These are phyloP conservation scores for Leccinum subtestaceum DNA, from an alignment of 768 basidiomycete species.

Conservation along the genomic window DNA sequence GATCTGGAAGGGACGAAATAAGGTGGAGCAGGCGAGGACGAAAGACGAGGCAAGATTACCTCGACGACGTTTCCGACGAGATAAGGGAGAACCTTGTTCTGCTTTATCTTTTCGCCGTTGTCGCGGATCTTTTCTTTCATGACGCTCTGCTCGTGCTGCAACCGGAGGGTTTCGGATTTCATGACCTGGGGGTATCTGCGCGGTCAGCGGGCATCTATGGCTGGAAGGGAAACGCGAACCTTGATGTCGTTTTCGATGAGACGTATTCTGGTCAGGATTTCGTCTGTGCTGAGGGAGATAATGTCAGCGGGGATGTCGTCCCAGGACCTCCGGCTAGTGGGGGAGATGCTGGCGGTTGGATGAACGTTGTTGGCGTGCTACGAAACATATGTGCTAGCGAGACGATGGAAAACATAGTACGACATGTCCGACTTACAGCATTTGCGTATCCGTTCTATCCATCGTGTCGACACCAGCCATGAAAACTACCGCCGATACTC, in stretches of 20 bases:
- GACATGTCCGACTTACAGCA: conserved; percentile 52
- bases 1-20: conserved; percentile 51
- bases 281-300: conserved; percentile 71
- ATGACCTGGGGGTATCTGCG: conserved; percentile 65
- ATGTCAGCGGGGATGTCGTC: conserved; percentile 92
- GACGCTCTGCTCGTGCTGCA: conserved; percentile 90
- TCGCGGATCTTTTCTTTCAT: conserved; percentile 99
- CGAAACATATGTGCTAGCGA: neutral
- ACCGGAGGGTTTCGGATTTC: conserved; percentile 87
- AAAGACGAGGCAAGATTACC: conserved; percentile 39
- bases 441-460: conserved; percentile 73
- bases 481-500: conserved; percentile 55
- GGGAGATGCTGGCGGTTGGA: conserved; percentile 45
- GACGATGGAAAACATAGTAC: neutral
- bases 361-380: conserved; percentile 67
- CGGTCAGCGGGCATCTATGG: neutral
- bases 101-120: conserved; percentile 97
- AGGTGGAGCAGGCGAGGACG: neutral
- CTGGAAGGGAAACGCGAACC: conserved; percentile 40
- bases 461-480: conserved; percentile 72
- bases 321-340: conserved; percentile 55
- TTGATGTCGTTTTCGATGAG: conserved; percentile 97
- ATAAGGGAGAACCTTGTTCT: conserved; percentile 98
- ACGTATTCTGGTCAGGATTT: conserved; percentile 84
- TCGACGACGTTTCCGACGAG: conserved; percentile 97